Conservation (phyloP, 148 eudicot genomes). For the Chenopodium berlandieri region DNA sequence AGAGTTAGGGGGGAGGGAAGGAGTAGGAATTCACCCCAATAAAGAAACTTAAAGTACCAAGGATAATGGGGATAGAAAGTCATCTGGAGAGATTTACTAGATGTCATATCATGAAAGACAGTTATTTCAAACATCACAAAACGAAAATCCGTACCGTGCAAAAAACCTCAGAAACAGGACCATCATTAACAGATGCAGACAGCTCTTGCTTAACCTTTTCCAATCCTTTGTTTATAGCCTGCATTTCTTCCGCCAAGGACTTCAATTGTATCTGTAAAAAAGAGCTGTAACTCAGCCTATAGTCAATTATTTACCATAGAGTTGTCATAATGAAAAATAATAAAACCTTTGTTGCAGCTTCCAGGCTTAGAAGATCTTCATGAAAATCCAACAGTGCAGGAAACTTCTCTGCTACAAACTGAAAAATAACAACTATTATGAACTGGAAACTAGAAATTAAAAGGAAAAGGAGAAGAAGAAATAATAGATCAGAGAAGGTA, state of each 20-base stretch:
- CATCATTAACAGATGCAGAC: constrained; percentile 82
- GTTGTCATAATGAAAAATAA: constrained; percentile 10
- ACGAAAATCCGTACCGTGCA: constrained; percentile 46
- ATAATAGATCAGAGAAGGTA: not conserved
- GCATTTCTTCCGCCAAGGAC: constrained; percentile 98
- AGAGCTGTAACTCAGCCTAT: constrained; percentile 12
- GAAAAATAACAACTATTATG: constrained; percentile 3
- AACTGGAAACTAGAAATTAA: not conserved
- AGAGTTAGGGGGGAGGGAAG: not conserved
- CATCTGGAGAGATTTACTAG: not conserved
- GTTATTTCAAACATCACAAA: not conserved
- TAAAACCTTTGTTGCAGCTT: constrained; percentile 79
- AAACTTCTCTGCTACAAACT: constrained; percentile 67
- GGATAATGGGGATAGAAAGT: not conserved
- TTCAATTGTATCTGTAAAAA: constrained; percentile 88
- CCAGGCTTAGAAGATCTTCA: constrained; percentile 69
- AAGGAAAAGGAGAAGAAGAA: not conserved
- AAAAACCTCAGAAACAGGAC: constrained; percentile 83
- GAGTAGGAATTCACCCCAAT: not conserved
- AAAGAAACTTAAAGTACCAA: not conserved
- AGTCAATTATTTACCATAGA: constrained; percentile 3
- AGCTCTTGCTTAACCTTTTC: constrained; percentile 89
- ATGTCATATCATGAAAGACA: not conserved
- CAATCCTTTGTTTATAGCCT: constrained; percentile 81
- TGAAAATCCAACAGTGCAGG: constrained; percentile 77